phyloP scores from a whole-genome alignment of 768 basidiomycete species.

The Leucocoprinus birnbaumii region DNA sequence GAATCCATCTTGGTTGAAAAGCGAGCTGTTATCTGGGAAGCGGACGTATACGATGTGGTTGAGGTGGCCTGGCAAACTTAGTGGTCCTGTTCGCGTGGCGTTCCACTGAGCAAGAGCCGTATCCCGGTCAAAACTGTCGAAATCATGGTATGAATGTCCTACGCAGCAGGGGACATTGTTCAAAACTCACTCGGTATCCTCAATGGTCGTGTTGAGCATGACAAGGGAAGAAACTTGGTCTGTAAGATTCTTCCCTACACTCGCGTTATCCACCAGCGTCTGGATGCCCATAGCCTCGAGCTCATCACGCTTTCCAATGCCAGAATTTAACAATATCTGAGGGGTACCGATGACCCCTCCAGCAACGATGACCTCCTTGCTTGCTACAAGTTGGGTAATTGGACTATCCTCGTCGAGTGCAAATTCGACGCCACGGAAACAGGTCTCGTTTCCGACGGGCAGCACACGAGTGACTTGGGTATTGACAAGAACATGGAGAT shows the following conservation, averaged over 20 bases:
- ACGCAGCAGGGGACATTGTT: not conserved
- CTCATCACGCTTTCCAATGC: constrained; percentile 25
- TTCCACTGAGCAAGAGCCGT: constrained; percentile 15
- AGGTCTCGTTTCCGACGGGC: not conserved
- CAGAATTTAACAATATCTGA: constrained; percentile 27
- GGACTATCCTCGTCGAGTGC: not conserved
- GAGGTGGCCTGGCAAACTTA: constrained; percentile 9
- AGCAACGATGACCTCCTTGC: constrained; percentile 33
- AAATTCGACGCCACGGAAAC: not conserved
- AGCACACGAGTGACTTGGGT: constrained; percentile 25
- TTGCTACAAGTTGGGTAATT: constrained; percentile 19
- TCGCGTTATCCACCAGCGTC: constrained; percentile 13
- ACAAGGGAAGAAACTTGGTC: constrained; percentile 21
- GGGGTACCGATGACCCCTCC: constrained; percentile 30
- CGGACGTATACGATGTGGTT: constrained; percentile 20
- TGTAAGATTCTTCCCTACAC: constrained; percentile 16
- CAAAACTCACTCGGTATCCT: constrained; percentile 9
- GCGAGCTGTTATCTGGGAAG: constrained; percentile 12
- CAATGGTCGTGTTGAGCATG: constrained; percentile 11
- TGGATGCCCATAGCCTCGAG: constrained; percentile 18
- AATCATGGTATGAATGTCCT: not conserved
- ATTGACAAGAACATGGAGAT: constrained; percentile 23
- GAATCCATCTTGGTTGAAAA: constrained; percentile 5
- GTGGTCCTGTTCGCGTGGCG: constrained; percentile 19
- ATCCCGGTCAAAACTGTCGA: constrained; percentile 4